Evolutionary conservation across 805 yeast species (phyloP).

Genomic region (Limtongozyma cylindracea): DNA sequence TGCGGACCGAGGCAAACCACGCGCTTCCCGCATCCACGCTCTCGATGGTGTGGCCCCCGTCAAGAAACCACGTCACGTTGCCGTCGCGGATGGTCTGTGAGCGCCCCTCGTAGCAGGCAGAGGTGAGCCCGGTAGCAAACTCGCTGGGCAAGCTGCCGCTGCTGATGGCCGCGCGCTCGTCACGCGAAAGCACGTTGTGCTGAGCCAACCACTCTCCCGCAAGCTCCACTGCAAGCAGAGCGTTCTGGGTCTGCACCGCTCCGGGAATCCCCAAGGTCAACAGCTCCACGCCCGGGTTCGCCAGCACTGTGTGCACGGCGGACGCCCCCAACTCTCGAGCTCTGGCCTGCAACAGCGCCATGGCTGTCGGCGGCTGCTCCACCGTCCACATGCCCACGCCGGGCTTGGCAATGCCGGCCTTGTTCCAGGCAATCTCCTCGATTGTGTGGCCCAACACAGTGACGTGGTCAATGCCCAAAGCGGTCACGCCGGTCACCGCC

Average conservation of each 20-base stretch:
- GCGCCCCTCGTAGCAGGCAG: slow-evolving; percentile 85
- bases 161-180: too few species aligned
- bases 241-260: slow-evolving; percentile 63
- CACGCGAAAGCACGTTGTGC: too few species aligned
- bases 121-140: slow-evolving; percentile 30
- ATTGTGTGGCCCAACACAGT: slow-evolving; percentile 69
- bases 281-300: slow-evolving; percentile 21
- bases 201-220: too few species aligned
- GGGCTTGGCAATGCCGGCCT: slow-evolving; percentile 72
- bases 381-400: slow-evolving; percentile 32
- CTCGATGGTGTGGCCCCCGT: slow-evolving; percentile 92
- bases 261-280: slow-evolving; percentile 59
- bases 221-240: slow-evolving; percentile 62
- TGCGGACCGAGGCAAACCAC: slow-evolving; percentile 30
- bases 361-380: too few species aligned
- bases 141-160: slow-evolving; percentile 16
- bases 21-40: slow-evolving; percentile 58
- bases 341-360: too few species aligned
- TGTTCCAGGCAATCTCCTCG: slow-evolving; percentile 86
- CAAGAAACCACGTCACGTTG: slow-evolving; percentile 53
- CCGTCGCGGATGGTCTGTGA: slow-evolving; percentile 43
- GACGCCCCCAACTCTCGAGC: too few species aligned
- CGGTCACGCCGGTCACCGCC: slow-evolving; percentile 61
- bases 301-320: slow-evolving; percentile 44
- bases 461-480: slow-evolving; percentile 84